Evolutionary conservation across 2,329 filamentous ascomycete species (phyloP).

Genomic region (Colletotrichum tropicale): DNA sequence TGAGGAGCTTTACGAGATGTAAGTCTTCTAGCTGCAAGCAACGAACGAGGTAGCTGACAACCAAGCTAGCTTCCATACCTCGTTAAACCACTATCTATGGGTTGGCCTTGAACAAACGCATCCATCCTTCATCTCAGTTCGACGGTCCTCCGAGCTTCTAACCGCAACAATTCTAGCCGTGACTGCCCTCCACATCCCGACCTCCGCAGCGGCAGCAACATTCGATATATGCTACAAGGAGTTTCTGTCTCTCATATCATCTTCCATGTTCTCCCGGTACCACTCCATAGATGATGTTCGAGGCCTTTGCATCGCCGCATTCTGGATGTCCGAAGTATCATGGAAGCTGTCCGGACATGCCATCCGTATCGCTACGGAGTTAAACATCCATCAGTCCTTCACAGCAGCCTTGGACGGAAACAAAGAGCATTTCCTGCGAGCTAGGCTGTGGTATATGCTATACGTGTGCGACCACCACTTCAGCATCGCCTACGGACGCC

Average conservation of each 20-base stretch:
- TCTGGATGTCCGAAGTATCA: slow-evolving; percentile 66
- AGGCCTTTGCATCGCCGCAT: slow-evolving; percentile 65
- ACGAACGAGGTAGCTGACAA: fast-evolving
- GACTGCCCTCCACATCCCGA: slow-evolving; percentile 62
- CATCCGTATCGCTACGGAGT: slow-evolving; percentile 61
- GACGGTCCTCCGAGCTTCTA: slow-evolving; percentile 59
- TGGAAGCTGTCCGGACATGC: slow-evolving; percentile 66
- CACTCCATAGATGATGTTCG: slow-evolving; percentile 63
- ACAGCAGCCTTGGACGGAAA: slow-evolving; percentile 50
- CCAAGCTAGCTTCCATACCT: slow-evolving; percentile 42
- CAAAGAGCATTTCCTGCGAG: slow-evolving; percentile 54
- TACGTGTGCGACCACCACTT: slow-evolving; percentile 37
- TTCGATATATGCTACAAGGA: slow-evolving; percentile 61
- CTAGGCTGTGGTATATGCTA: slow-evolving; percentile 61
- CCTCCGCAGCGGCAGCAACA: slow-evolving; percentile 51
- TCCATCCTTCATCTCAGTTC: slow-evolving; percentile 51
- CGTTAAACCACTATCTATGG: slow-evolving; percentile 57
- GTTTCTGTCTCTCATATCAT: slow-evolving; percentile 60
- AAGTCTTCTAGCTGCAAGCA: background rate
- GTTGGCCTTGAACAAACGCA: slow-evolving; percentile 56
- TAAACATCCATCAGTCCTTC: slow-evolving; percentile 59
- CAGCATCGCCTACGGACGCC: slow-evolving; percentile 34
- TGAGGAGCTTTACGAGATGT: slow-evolving; percentile 49
- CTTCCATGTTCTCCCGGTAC: slow-evolving; percentile 61
- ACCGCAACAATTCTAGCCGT: slow-evolving; percentile 63